Percentiles rank a stretch among this genome's conserved stretches.
These are phyloP conservation scores for Magnolia kwangsiensis DNA, from an alignment of 164 flowering plant genomes.

Conservation along the genomic window DNA sequence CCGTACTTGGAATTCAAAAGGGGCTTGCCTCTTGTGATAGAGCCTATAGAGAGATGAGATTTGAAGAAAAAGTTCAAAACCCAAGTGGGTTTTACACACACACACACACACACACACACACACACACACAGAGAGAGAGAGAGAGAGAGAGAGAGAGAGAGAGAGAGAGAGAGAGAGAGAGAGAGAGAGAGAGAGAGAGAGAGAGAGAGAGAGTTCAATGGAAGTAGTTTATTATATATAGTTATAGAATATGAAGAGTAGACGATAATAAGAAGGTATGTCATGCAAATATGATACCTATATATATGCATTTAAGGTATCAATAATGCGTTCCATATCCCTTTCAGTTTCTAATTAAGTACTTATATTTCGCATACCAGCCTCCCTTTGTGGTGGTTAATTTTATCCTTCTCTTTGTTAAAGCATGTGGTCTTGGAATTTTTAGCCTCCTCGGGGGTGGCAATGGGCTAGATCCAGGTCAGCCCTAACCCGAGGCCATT, in stretches of 20 bases:
- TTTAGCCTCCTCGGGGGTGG: too few relatives aligned
- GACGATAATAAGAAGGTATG: background rate
- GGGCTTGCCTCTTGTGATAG: constrained; percentile 53
- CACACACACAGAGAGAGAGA: background rate
- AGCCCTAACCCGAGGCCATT: too few relatives aligned
- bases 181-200: background rate
- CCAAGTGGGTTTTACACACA: background rate
- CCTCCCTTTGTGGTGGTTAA: too few relatives aligned
- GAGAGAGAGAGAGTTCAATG: background rate
- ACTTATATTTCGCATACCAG: too few relatives aligned
- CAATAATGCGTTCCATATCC: background rate
- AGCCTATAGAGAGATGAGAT: constrained; percentile 15
- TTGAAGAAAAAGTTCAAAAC: background rate
- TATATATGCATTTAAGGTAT: background rate
- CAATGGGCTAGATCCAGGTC: too few relatives aligned
- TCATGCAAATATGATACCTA: background rate
- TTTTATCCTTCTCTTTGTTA: too few relatives aligned
- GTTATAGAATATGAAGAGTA: background rate
- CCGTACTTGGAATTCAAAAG: constrained; percentile 66
- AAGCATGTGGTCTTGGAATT: too few relatives aligned
- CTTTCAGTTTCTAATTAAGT: too few relatives aligned
- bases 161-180: background rate
- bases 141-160: too few relatives aligned
- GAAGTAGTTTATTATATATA: background rate
- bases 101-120: too few relatives aligned